phyloP scores from a whole-genome alignment of 805 yeast species.

The Saccharomycopsis lassenensis region DNA sequence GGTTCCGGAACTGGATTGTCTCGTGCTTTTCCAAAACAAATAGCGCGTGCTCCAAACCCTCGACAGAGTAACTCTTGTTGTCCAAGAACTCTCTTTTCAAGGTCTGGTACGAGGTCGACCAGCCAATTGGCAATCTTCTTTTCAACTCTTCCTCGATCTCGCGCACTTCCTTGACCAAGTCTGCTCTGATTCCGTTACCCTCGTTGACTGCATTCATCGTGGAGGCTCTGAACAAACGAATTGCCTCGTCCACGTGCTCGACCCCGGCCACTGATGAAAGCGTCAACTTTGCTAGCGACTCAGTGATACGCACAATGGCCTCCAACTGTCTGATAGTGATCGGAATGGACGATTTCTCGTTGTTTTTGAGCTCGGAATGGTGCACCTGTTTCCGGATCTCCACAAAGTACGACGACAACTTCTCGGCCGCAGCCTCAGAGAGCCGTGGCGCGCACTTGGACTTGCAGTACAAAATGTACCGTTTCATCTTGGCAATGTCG shows the following conservation, averaged over 20 bases:
- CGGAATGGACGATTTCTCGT: slow-evolving; percentile 91
- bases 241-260: slow-evolving; percentile 91
- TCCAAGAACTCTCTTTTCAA: slow-evolving; percentile 74
- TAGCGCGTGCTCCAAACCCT: slow-evolving; percentile 75
- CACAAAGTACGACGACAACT: slow-evolving; percentile 84
- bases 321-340: slow-evolving; percentile 96
- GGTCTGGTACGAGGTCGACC: slow-evolving; percentile 84
- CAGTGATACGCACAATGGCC: slow-evolving; percentile 93
- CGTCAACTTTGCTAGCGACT: slow-evolving; percentile 80
- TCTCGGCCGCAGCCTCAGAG: slow-evolving; percentile 81
- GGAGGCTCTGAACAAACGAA: slow-evolving; percentile 87
- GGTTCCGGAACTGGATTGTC: slow-evolving; percentile 79
- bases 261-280: slow-evolving; percentile 76
- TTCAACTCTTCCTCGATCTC: slow-evolving; percentile 76
- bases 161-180: slow-evolving; percentile 59
- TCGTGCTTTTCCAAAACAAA: slow-evolving; percentile 77
- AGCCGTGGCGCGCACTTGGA: slow-evolving; percentile 87
- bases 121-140: slow-evolving; percentile 89
- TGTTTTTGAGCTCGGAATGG: slow-evolving; percentile 65
- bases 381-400: slow-evolving; percentile 78
- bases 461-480: slow-evolving; percentile 86
- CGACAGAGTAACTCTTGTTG: slow-evolving; percentile 47
- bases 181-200: slow-evolving; percentile 43
- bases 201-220: slow-evolving; percentile 91
- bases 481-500: slow-evolving; percentile 81